Conservation (phyloP, 2,329 filamentous ascomycete species). For the Fonsecaea monophora region DNA sequence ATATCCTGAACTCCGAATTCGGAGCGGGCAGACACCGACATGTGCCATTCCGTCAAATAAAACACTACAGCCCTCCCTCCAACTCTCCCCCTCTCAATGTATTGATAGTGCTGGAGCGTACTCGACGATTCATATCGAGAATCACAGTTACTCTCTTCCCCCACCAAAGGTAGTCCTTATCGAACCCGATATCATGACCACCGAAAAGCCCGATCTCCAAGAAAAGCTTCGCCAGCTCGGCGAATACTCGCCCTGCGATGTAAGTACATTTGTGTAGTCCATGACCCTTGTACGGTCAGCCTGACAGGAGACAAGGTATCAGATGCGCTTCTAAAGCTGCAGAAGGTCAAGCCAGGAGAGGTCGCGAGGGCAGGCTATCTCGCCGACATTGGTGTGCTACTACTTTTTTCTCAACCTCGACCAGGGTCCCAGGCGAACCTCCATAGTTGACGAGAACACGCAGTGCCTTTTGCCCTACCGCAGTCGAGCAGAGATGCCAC, state of each 20-base stretch:
- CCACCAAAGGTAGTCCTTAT: neutral
- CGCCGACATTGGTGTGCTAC: constrained; percentile 62
- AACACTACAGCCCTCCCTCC: neutral
- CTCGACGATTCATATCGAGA: neutral
- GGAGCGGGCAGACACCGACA: constrained; percentile 7
- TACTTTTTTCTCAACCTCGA: neutral
- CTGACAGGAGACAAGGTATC: constrained; percentile 61
- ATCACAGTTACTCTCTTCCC: neutral
- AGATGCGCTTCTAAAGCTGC: constrained; percentile 74
- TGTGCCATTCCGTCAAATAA: neutral
- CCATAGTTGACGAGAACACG: constrained; percentile 12
- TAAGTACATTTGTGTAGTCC: constrained; percentile 32
- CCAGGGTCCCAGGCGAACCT: neutral
- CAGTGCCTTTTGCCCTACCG: constrained; percentile 23
- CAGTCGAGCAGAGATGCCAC: constrained; percentile 11
- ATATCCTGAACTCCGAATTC: neutral
- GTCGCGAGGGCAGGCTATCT: constrained; percentile 71
- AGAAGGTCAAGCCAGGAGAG: constrained; percentile 48
- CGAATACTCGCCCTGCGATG: constrained; percentile 54
- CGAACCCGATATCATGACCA: neutral
- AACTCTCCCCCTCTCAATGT: neutral
- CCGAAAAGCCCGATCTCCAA: constrained; percentile 39
- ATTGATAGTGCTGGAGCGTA: neutral
- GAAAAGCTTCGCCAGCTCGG: constrained; percentile 44
- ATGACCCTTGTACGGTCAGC: neutral